Conservation (phyloP, 768 basidiomycete genomes). For the Sporobolomyces pararoseus region DNA sequence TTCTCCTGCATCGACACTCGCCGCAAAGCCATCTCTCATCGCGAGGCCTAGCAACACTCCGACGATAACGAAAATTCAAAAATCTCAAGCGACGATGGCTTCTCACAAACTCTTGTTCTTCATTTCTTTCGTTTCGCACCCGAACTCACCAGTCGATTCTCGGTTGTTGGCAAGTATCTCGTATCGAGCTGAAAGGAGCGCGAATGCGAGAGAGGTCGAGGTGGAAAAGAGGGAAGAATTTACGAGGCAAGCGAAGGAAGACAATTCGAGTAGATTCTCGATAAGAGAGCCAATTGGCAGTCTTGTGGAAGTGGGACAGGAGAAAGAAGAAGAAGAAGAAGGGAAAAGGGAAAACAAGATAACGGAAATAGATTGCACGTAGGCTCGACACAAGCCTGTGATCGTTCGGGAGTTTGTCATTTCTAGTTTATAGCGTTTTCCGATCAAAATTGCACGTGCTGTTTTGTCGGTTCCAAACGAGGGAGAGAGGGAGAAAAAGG, state of each 20-base stretch:
- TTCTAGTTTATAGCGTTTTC: too few species aligned
- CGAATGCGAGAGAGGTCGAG: slow-evolving; percentile 2
- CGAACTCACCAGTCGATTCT: background rate
- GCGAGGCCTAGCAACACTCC: slow-evolving; percentile 2
- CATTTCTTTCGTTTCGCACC: slow-evolving; percentile 1
- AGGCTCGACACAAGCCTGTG: too few species aligned
- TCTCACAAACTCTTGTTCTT: slow-evolving; percentile 33
- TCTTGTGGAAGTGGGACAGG: background rate
- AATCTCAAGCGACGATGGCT: slow-evolving; percentile 28
- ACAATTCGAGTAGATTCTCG: background rate
- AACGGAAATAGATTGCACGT: slow-evolving; percentile 29
- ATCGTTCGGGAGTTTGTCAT: too few species aligned
- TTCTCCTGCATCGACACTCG: too few species aligned
- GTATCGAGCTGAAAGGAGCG: background rate
- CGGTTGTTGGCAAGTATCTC: background rate
- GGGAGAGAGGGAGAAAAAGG: background rate
- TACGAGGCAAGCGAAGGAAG: background rate
- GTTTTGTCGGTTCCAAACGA: too few species aligned
- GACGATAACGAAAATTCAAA: background rate
- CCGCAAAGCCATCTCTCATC: slow-evolving; percentile 14
- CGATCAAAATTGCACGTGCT: too few species aligned
- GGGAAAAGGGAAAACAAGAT: background rate
- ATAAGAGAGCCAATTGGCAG: background rate
- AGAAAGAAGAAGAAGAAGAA: too few species aligned
- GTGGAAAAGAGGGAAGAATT: background rate